These are phyloP conservation scores for Mortierella sp. DNA, from an alignment of 371 early-diverging fungal genomes.

Conservation along the genomic window DNA sequence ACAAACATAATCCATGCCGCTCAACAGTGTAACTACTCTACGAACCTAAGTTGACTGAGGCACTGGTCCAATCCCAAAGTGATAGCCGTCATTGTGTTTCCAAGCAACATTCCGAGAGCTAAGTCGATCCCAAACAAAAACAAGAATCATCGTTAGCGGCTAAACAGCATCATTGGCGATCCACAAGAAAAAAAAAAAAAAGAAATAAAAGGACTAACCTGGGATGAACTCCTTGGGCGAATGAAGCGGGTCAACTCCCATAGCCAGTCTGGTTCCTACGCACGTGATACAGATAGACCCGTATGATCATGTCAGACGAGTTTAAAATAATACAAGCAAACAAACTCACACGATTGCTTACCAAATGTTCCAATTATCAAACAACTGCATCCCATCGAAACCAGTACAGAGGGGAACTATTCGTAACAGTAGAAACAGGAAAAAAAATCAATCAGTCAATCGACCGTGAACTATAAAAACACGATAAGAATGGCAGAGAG, in stretches of 20 bases:
- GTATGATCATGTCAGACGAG: background rate
- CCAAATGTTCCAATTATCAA: slow-evolving; percentile 69
- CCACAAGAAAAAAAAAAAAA: background rate
- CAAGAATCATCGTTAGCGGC: background rate
- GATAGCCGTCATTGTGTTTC: slow-evolving; percentile 87
- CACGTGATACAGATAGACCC: background rate
- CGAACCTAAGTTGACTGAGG: slow-evolving; percentile 58
- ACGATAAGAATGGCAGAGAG: background rate
- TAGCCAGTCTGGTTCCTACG: slow-evolving; percentile 73
- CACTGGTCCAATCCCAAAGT: slow-evolving; percentile 80
- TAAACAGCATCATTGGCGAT: background rate
- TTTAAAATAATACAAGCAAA: background rate
- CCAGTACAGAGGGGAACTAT: slow-evolving; percentile 64
- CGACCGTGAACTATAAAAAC: background rate
- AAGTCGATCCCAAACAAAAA: background rate
- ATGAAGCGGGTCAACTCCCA: slow-evolving; percentile 82
- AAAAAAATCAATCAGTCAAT: slow-evolving; percentile 8
- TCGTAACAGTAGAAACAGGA: background rate
- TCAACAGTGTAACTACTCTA: background rate
- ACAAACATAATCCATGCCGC: background rate
- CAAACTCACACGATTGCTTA: slow-evolving; percentile 1
- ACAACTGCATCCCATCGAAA: slow-evolving; percentile 64
- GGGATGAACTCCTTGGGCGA: slow-evolving; percentile 88
- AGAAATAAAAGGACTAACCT: slow-evolving; percentile 55
- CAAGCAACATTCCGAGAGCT: slow-evolving; percentile 85